These are phyloP conservation scores for Gynostemma pentaphyllum DNA, from an alignment of 306 rosid genomes.

Conservation along the genomic window DNA sequence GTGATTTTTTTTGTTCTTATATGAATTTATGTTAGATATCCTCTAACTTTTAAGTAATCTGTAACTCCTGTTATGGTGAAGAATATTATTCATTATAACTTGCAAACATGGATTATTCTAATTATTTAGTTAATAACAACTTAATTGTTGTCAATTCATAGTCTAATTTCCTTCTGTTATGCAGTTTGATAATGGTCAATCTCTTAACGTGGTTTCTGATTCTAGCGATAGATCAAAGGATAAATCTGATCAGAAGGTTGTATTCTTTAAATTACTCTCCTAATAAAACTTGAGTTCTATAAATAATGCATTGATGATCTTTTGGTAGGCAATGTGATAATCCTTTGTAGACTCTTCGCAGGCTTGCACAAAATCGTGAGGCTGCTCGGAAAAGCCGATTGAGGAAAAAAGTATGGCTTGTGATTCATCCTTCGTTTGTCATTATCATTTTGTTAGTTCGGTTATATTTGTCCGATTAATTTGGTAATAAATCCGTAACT, in stretches of 20 bases:
- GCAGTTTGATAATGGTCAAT: conserved; percentile 58
- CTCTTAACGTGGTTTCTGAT: conserved; percentile 55
- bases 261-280: background rate
- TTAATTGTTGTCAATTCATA: background rate
- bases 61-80: background rate
- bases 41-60: background rate
- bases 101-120: background rate
- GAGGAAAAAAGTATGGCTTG: conserved; percentile 66
- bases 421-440: background rate
- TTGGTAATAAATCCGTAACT: background rate
- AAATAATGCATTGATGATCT: conserved; percentile 3
- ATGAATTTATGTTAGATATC: background rate
- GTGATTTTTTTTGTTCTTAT: background rate
- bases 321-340: conserved; percentile 1
- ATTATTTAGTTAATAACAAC: background rate
- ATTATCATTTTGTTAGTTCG: background rate
- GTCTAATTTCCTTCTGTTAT: conserved; percentile 8
- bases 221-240: conserved; percentile 93
- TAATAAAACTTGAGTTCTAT: background rate
- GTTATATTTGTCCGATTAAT: too few species aligned
- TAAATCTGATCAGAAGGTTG: conserved; percentile 88
- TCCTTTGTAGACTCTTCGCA: conserved; percentile 60
- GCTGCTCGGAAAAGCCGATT: conserved; percentile 96
- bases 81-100: background rate
- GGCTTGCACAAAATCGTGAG: conserved; percentile 98